A percentile compares a stretch with the other conserved stretches of the same genome.
phyloP scores from a whole-genome alignment of 352 stramenopile genomes.

The Nothophytophthora sp. region DNA sequence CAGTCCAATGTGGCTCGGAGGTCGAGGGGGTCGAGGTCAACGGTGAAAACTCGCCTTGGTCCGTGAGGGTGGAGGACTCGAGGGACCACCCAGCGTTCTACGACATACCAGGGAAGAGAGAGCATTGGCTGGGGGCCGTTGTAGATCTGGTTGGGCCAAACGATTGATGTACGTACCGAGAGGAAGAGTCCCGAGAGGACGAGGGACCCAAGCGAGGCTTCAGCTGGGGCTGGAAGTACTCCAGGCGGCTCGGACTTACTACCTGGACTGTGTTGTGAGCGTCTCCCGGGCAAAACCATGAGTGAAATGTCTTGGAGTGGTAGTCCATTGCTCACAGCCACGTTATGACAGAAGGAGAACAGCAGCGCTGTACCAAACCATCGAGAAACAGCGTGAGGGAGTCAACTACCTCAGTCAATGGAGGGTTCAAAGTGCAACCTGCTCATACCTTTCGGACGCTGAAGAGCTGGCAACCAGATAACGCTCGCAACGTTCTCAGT shows the following conservation, averaged over 20 bases:
- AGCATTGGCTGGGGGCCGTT: too few relatives aligned
- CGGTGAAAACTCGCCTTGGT: conserved; percentile 1
- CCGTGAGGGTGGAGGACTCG: conserved; percentile 14
- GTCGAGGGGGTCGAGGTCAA: neutral
- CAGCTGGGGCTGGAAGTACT: neutral
- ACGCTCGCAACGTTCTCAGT: conserved; percentile 10
- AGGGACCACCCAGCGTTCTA: conserved; percentile 45
- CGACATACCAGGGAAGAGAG: neutral
- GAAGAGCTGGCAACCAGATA: conserved; percentile 43
- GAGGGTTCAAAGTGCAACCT: too few relatives aligned
- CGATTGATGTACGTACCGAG: conserved; percentile 51
- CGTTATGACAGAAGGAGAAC: conserved; percentile 32
- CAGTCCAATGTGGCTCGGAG: too few relatives aligned
- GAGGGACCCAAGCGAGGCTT: conserved; percentile 30
- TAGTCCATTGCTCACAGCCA: conserved; percentile 19
- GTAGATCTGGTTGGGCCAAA: too few relatives aligned
- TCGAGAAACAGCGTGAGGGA: neutral
- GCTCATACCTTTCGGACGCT: conserved; percentile 45
- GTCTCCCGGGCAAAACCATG: conserved; percentile 12
- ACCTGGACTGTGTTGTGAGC: neutral
- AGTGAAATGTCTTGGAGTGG: conserved; percentile 26
- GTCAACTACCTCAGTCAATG: too few relatives aligned
- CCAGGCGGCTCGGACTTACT: neutral
- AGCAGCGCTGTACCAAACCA: conserved; percentile 28
- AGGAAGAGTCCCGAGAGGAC: conserved; percentile 40